phyloP scores from a whole-genome alignment of 2,329 filamentous ascomycete genomes.

The Chlorencoelia australis region DNA sequence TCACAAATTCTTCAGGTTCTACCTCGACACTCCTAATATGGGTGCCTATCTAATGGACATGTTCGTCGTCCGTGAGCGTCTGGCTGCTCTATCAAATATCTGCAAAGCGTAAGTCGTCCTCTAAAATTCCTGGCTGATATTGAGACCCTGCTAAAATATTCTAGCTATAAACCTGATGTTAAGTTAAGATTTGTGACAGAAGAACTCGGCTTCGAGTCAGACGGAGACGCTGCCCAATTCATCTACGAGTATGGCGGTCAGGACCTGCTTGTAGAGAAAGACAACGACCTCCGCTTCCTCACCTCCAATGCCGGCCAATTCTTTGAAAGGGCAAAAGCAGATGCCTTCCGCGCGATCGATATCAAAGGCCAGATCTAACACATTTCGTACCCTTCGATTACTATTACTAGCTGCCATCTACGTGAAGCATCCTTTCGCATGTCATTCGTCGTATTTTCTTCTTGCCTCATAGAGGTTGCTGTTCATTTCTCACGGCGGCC shows the following conservation, averaged over 20 bases:
- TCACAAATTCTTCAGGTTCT: constrained; percentile 95
- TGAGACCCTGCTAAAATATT: constrained; percentile 35
- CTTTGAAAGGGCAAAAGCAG: constrained; percentile 64
- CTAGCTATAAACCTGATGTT: constrained; percentile 85
- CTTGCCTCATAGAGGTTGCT: constrained; percentile 3
- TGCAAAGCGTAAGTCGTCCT: constrained; percentile 76
- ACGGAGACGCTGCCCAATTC: constrained; percentile 84
- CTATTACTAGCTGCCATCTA: constrained; percentile 7
- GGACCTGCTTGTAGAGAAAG: constrained; percentile 65
- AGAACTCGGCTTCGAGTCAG: constrained; percentile 90
- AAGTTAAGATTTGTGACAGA: constrained; percentile 87
- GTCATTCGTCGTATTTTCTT: constrained; percentile 9
- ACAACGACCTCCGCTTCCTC: constrained; percentile 62
- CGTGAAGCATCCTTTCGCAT: constrained; percentile 1
- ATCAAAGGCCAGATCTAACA: constrained; percentile 88
- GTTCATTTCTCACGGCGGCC: neutral
- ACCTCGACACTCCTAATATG: constrained; percentile 91
- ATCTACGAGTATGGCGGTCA: constrained; percentile 72
- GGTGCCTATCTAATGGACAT: constrained; percentile 98
- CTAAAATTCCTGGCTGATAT: neutral
- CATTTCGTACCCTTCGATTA: constrained; percentile 10
- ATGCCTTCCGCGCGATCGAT: constrained; percentile 79
- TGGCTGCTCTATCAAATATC: constrained; percentile 82
- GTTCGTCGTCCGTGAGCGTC: constrained; percentile 89
- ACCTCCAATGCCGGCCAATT: constrained; percentile 60